Percentiles rank a stretch among this genome's conserved stretches.
These are phyloP conservation scores for Microthlaspi erraticum DNA, from an alignment of 345 rosid species.

Conservation along the genomic window DNA sequence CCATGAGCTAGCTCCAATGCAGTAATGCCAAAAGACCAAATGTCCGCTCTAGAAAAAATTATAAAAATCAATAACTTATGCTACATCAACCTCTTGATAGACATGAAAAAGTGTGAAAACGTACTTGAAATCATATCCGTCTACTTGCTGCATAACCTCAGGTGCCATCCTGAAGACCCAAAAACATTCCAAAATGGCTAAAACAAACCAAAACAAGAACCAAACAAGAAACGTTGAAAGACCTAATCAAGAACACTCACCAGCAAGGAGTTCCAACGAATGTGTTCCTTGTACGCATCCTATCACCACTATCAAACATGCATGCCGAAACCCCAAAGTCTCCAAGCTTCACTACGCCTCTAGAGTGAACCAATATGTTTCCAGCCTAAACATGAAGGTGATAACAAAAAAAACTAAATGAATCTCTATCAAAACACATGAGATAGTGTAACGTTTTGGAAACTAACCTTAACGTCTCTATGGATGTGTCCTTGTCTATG, in stretches of 20 bases:
- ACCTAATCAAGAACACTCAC: slow-evolving; percentile 28
- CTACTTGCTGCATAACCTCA: slow-evolving; percentile 91
- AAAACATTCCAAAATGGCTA: not conserved
- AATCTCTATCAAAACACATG: slow-evolving; percentile 25
- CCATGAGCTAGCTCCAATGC: slow-evolving; percentile 95
- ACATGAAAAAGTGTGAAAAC: slow-evolving; percentile 20
- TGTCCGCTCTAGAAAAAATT: slow-evolving; percentile 59
- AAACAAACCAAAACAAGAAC: not conserved
- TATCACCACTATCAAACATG: slow-evolving; percentile 91
- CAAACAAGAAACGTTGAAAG: not conserved
- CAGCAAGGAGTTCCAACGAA: slow-evolving; percentile 96
- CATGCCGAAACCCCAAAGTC: slow-evolving; percentile 95
- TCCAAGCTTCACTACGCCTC: slow-evolving; percentile 75
- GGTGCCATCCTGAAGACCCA: slow-evolving; percentile 83
- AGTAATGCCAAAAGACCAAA: slow-evolving; percentile 93
- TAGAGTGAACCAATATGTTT: slow-evolving; percentile 69
- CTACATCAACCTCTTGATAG: not conserved
- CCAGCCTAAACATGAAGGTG: slow-evolving; percentile 60
- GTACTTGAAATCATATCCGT: slow-evolving; percentile 95
- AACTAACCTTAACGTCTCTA: slow-evolving; percentile 86
- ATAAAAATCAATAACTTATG: not conserved
- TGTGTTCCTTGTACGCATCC: slow-evolving; percentile 81
- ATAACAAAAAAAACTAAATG: not conserved
- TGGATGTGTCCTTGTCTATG: slow-evolving; percentile 88
- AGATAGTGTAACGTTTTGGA: not conserved